These are phyloP conservation scores for Cercophora newfieldiana DNA, from an alignment of 495 filamentous ascomycete genomes.

Conservation along the genomic window DNA sequence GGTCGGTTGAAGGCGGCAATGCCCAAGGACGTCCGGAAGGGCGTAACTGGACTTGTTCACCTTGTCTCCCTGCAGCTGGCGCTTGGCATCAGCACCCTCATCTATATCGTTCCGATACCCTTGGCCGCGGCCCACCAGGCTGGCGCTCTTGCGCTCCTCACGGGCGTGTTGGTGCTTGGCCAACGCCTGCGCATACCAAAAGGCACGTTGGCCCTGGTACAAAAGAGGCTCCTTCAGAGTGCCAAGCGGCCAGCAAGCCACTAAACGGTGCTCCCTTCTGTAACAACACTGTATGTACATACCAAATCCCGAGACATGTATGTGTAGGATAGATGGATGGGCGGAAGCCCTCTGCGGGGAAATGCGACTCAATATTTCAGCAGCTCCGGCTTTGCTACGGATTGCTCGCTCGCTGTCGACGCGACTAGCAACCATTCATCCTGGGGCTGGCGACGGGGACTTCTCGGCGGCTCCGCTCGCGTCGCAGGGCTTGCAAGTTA, in stretches of 20 bases:
- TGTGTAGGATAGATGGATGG: not conserved
- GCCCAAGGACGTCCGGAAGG: constrained; percentile 64
- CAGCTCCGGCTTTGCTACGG: not conserved
- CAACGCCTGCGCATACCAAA: constrained; percentile 54
- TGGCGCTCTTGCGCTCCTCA: constrained; percentile 80
- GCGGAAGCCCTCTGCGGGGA: not conserved
- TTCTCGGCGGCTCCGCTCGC: not conserved
- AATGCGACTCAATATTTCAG: not conserved
- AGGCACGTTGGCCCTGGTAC: constrained; percentile 45
- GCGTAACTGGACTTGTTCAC: constrained; percentile 76
- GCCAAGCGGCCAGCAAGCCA: not conserved
- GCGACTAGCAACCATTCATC: not conserved
- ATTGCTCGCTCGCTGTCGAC: too few species aligned
- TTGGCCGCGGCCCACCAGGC: constrained; percentile 93
- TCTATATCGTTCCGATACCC: constrained; percentile 88
- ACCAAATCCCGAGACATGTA: not conserved
- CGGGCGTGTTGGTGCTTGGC: constrained; percentile 75
- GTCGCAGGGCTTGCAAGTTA: too few species aligned
- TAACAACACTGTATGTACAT: not conserved
- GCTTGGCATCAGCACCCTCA: constrained; percentile 83
- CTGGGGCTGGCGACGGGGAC: not conserved
- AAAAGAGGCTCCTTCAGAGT: constrained; percentile 31
- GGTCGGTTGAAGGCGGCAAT: constrained; percentile 62
- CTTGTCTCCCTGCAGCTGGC: constrained; percentile 78
- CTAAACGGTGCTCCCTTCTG: not conserved